A percentile compares a stretch with the other conserved stretches of the same genome.
These are phyloP conservation scores for Coemansia sp. DNA, from an alignment of 192 early-diverging fungal genomes.

Conservation along the genomic window DNA sequence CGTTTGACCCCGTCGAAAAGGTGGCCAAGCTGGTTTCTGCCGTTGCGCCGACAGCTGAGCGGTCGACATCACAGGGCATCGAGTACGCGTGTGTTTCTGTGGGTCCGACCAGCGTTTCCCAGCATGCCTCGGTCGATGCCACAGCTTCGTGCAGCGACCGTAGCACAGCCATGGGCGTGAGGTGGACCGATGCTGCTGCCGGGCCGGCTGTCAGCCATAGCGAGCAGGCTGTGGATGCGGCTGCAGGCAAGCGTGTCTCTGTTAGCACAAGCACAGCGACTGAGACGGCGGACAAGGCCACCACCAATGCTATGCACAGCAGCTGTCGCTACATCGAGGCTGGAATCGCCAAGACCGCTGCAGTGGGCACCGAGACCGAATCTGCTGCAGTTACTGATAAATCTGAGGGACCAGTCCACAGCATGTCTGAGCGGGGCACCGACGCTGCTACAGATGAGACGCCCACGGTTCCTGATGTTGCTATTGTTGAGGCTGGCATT, in stretches of 20 bases:
- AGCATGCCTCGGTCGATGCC: constrained; percentile 16
- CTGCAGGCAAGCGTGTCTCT: neutral
- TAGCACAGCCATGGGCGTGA: constrained; percentile 10
- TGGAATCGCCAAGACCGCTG: constrained; percentile 1
- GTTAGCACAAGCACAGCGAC: constrained; percentile 4
- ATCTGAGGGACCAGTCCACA: constrained; percentile 1
- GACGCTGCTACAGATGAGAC: neutral
- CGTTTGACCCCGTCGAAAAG: constrained; percentile 38
- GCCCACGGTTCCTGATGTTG: constrained; percentile 21
- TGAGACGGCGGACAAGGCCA: constrained; percentile 14
- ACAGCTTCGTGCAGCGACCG: neutral
- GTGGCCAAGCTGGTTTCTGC: constrained; percentile 8
- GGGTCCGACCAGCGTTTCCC: constrained; percentile 10
- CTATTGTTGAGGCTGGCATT: constrained; percentile 23
- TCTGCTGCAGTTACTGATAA: constrained; percentile 3
- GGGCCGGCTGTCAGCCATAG: neutral
- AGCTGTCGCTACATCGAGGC: constrained; percentile 12
- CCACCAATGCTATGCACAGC: constrained; percentile 6
- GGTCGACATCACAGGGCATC: constrained; percentile 18
- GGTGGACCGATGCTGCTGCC: neutral
- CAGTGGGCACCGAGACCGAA: constrained; percentile 10
- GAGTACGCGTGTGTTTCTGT: constrained; percentile 15
- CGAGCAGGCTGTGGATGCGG: constrained; percentile 7
- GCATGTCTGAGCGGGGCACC: constrained; percentile 3
- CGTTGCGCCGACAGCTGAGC: constrained; percentile 3